Percentiles rank a stretch among this genome's conserved stretches.
Conservation (phyloP, 345 rosid genomes). For the Gossypium herbaceum region DNA sequence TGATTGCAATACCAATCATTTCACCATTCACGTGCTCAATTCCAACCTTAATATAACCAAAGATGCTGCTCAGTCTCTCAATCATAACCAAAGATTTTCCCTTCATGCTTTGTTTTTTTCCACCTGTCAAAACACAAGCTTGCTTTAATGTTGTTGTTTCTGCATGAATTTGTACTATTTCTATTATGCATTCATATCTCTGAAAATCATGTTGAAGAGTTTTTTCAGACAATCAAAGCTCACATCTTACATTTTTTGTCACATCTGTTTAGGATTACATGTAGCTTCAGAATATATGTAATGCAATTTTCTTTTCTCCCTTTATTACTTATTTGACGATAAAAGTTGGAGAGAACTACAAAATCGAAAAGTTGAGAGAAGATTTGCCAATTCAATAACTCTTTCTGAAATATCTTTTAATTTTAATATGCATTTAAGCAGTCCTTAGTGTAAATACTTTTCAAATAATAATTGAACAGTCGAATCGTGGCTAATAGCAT, state of each 20-base stretch:
- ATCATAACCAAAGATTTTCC: constrained; percentile 1
- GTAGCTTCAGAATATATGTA: constrained; percentile 3
- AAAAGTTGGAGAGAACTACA: background rate
- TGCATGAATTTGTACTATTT: constrained; percentile 3
- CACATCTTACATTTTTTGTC: background rate
- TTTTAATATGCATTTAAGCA: no score
- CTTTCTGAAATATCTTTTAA: background rate
- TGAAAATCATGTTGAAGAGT: background rate
- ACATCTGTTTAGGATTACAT: constrained; percentile 1
- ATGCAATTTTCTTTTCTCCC: background rate
- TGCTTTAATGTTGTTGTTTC: background rate
- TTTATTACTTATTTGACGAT: background rate
- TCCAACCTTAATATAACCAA: constrained; percentile 10
- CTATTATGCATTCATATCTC: background rate
- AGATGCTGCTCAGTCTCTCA: constrained; percentile 7
- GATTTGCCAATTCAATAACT: background rate
- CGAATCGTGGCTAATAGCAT: no score
- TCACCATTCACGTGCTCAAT: constrained; percentile 37
- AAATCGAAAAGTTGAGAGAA: background rate
- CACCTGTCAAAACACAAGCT: constrained; percentile 12
- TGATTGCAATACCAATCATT: constrained; percentile 38
- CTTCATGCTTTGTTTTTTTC: constrained; percentile 3
- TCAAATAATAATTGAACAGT: no score
- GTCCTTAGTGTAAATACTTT: no score
- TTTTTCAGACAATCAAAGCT: background rate